Evolutionary conservation across 148 eudicot genomes (phyloP), one percentile per base, ranked within the genome.

Genomic region (Chenopodium suecicum): DNA sequence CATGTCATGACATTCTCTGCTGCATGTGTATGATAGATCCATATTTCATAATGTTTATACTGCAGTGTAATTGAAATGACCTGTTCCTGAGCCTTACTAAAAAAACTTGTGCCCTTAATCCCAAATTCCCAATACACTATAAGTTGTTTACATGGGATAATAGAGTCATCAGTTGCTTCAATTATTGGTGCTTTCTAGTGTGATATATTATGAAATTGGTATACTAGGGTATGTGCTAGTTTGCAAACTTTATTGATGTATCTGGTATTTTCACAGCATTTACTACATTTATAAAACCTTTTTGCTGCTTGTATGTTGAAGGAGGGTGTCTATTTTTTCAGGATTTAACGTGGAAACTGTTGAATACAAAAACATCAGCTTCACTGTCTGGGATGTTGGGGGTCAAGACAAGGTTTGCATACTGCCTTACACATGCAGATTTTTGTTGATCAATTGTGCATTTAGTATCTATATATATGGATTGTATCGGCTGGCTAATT

Each of bases 351-450:
- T 91, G 29, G 94, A 91, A 80, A 91, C 93, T 56, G 93, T 89
- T 62, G 93, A 91, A 74, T 91, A 91, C 87, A 91, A 89, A 79
- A 91, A 91, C 88, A 91, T 89, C 86, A 89, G 94, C 89, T 91
- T 91, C 87, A 91, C 93, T 22, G 93, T 91, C 79, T 91, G 93
- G 93, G 93, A 91, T 89, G 91, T 91, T 22, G 93, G 93, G 78
- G 93, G 93, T 73, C 93, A 91, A 79, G 93, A 91, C 90, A 91
- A 91, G 91, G 93, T 91, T 62, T 58, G 75, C 68, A 66, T 72
- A 34, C 37, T 80, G 29, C 47, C 8, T n/a, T 72, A 50, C 22
- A 17, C 54, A 41, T 52, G 3, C 46, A 27, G 66, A 46, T 73
- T 23, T 16, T 48, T 37, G 12, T n/a, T 29, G 14, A 41, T 58